Conservation (phyloP, 2,329 filamentous ascomycete species). For the Penicillium sp. region DNA sequence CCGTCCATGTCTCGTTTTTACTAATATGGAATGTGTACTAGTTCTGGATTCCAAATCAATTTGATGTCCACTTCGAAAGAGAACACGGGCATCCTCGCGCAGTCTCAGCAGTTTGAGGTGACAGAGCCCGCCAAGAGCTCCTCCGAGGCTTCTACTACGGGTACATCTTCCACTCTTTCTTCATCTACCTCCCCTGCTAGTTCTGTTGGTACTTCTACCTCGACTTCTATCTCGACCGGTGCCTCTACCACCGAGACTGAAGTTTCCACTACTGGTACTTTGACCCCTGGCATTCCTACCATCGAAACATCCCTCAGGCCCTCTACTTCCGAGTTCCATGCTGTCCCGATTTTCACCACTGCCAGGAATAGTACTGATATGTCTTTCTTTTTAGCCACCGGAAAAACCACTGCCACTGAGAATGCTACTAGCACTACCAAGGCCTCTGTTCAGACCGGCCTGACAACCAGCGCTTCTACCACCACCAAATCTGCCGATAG, state of each 20-base stretch:
- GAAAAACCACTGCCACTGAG: conserved; percentile 11
- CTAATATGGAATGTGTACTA: conserved; percentile 15
- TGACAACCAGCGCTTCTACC: conserved; percentile 12
- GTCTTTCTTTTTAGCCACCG: conserved; percentile 6
- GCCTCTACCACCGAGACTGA: conserved; percentile 8
- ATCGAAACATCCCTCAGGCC: not conserved
- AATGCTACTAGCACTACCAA: conserved; percentile 5
- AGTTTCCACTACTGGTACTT: conserved; percentile 12
- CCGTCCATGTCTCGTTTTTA: not conserved
- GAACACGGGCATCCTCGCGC: conserved; percentile 45
- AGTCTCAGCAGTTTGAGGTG: conserved; percentile 39
- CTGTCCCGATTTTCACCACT: not conserved
- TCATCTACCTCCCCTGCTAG: conserved; percentile 16
- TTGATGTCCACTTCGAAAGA: conserved; percentile 33
- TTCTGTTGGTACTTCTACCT: conserved; percentile 11
- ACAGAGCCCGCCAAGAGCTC: conserved; percentile 19
- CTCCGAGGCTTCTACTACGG: conserved; percentile 18
- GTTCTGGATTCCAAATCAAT: conserved; percentile 44
- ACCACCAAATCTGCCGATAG: not conserved
- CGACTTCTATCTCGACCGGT: conserved; percentile 11
- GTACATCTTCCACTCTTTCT: conserved; percentile 13
- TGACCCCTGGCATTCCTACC: conserved; percentile 1
- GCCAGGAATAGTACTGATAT: not conserved
- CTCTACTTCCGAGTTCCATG: not conserved
- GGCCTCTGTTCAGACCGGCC: conserved; percentile 3